Conservation (phyloP, 108 stramenopile species). For the Ochromonas danica region DNA sequence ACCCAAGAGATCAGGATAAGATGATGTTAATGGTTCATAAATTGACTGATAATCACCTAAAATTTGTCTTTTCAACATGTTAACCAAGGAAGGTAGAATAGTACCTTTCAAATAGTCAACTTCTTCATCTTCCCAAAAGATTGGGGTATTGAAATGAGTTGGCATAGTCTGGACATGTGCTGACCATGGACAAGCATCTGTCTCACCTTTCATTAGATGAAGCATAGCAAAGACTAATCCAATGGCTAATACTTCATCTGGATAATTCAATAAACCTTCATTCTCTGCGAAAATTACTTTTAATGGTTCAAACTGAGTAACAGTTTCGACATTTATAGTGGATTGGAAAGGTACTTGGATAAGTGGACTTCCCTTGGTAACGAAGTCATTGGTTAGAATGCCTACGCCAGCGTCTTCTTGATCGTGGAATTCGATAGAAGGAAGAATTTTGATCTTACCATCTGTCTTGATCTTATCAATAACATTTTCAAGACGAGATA, state of each 20-base stretch:
- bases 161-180: constrained; percentile 5
- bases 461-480: no score
- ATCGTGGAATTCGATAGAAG: neutral
- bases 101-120: neutral
- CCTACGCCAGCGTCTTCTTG: neutral
- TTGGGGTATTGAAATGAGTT: neutral
- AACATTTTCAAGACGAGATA: no score
- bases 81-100: neutral
- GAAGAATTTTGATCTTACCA: no score
- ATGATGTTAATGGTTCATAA: neutral
- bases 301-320: neutral
- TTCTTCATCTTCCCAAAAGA: constrained; percentile 18
- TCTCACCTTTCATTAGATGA: neutral
- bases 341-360: neutral
- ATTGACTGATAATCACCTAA: neutral
- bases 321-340: neutral
- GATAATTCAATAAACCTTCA: constrained; percentile 2
- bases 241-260: constrained; percentile 26
- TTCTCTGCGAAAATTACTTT: constrained; percentile 20
- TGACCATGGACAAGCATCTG: neutral
- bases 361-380: neutral
- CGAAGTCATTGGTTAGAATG: neutral
- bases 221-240: constrained; percentile 6
- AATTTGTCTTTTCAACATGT: constrained; percentile 25
- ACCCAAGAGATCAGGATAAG: neutral